Evolutionary conservation across 768 basidiomycete genomes (phyloP), one percentile per base, ranked within the genome.

Genomic region (Tulasnella sp.): DNA sequence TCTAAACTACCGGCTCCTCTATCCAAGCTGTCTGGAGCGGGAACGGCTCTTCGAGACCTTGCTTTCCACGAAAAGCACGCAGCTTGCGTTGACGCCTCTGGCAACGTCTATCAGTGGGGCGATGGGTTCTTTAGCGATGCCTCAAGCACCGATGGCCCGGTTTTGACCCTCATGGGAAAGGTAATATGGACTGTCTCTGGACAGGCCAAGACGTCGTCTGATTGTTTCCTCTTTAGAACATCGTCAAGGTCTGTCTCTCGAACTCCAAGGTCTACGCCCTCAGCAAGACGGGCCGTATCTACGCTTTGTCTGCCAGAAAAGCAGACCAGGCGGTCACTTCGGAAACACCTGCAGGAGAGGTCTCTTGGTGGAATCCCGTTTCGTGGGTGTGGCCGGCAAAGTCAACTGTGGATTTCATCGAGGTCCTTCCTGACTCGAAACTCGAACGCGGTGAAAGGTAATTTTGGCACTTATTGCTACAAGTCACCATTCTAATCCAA

Each of bases 71-170:
- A 89, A 79, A 86, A 85, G 42, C 90, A 93, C 81, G 93, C 90
- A 0, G 94, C 91, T 19, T 94, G 93, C 81, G 89, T 95, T 27
- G 94, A 95, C 83, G 90, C 90, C 10, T 88, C 89, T 46, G 95
- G 94, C 36, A 92, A 96, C 82, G 91, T 94, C 3, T 93, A 94
- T 82, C 93, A 95, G 82, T 96, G 94, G 94, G 94, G 94, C 0
- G 87, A 88, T 58, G 91, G 89, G 0, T 93, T 91, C 84, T 88
- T 88, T 81, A 87, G 87, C 21, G 81, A 83, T 81, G 80, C 39
- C 92, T 92, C 7, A 88, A 85, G 39, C 84, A 92, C 92, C 0
- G 92, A 81, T 31, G 87, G 80, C 34, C 27, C 36, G n/a, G 34
- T 44, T 34, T 75, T 62, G 24, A 79, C 71, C 34, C 44, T 72